Evolutionary conservation across 139 green algal genomes (phyloP).

Genomic region (Chlorella sp.): DNA sequence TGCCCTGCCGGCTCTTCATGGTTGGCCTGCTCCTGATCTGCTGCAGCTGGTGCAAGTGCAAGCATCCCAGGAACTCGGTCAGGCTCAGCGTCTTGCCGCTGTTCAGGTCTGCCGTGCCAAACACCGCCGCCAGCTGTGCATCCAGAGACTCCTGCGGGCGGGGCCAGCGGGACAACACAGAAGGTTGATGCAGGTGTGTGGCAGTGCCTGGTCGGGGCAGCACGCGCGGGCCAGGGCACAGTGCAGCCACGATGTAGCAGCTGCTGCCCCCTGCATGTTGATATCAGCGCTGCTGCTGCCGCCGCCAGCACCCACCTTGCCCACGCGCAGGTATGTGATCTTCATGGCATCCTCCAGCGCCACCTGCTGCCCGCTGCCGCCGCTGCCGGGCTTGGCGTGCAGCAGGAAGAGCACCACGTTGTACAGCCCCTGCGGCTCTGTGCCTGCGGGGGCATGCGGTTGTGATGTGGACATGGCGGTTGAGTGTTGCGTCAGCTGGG

Average conservation of each 20-base stretch:
- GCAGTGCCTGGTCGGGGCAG: neutral
- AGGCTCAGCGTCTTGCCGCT: slow-evolving; percentile 87
- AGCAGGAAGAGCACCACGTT: slow-evolving; percentile 96
- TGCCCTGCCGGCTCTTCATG: slow-evolving; percentile 23
- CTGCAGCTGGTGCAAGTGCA: slow-evolving; percentile 80
- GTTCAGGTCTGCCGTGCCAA: slow-evolving; percentile 92
- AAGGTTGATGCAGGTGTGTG: neutral
- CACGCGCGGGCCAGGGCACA: neutral
- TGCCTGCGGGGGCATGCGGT: slow-evolving; percentile 57
- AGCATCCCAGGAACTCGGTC: slow-evolving; percentile 87
- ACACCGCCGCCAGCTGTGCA: slow-evolving; percentile 89
- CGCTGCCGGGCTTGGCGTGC: slow-evolving; percentile 81
- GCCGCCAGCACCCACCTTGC: slow-evolving; percentile 42
- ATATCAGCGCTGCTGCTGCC: neutral
- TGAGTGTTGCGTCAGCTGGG: neutral
- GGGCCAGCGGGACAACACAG: neutral
- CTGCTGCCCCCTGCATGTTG: neutral
- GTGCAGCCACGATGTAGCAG: neutral
- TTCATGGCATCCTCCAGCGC: slow-evolving; percentile 86
- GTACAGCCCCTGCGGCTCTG: slow-evolving; percentile 91
- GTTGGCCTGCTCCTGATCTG: slow-evolving; percentile 60
- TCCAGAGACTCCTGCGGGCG: slow-evolving; percentile 69
- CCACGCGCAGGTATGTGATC: slow-evolving; percentile 93
- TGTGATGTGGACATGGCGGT: neutral
- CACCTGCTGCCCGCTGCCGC: slow-evolving; percentile 58